Conservation (phyloP, 768 basidiomycete genomes). For the Cystofilobasidium ferigula region DNA sequence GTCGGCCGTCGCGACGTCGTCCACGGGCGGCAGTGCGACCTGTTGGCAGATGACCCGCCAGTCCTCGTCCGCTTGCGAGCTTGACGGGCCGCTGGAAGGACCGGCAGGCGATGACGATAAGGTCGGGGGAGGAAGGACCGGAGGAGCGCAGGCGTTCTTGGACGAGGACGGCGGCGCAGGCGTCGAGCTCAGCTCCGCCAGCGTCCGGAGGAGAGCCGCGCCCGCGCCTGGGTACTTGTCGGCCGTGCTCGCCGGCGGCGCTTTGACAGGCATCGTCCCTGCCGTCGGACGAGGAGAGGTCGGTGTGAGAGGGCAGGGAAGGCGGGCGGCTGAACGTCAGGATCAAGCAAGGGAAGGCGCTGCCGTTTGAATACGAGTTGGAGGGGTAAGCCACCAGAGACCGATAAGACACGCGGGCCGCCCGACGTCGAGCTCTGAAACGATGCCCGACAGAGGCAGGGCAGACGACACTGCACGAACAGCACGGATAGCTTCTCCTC, state of each 20-base stretch:
- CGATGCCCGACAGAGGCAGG: too few relatives aligned
- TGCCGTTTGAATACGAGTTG: too few relatives aligned
- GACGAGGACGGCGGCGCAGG: neutral
- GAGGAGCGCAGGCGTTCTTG: neutral
- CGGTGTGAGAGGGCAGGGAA: neutral
- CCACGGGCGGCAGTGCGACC: neutral
- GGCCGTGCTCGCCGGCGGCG: neutral
- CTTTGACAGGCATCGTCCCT: neutral
- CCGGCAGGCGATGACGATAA: neutral
- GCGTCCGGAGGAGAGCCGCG: neutral
- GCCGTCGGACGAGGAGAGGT: neutral
- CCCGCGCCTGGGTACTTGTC: neutral
- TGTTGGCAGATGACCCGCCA: slow-evolving; percentile 12
- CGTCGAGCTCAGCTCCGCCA: neutral
- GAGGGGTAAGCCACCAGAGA: too few relatives aligned
- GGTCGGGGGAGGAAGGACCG: neutral
- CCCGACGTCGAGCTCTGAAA: too few relatives aligned
- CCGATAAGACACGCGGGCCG: too few relatives aligned
- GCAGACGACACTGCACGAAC: too few relatives aligned
- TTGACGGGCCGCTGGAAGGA: neutral
- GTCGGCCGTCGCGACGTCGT: slow-evolving; percentile 34
- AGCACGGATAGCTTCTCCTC: too few relatives aligned
- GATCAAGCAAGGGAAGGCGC: too few relatives aligned
- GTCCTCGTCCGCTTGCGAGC: neutral
- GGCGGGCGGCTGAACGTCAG: too few relatives aligned